A percentile compares a stretch with the other conserved stretches of the same genome.
phyloP scores from a whole-genome alignment of 2,329 filamentous ascomycete genomes.

The Pyricularia pennisetigena region DNA sequence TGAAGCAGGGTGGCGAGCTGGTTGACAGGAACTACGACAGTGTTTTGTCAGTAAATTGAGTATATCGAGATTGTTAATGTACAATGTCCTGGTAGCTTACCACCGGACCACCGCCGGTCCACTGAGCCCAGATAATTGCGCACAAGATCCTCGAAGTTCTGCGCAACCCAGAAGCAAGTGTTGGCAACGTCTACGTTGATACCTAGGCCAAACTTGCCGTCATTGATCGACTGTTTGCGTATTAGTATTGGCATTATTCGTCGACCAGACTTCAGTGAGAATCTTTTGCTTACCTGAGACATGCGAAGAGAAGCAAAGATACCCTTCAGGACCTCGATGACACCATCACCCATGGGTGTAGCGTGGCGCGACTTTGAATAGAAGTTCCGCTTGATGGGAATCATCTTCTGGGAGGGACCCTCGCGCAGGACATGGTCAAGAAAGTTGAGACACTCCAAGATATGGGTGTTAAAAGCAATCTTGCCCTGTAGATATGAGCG shows the following conservation, averaged over 20 bases:
- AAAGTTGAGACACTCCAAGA: conserved; percentile 76
- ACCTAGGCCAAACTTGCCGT: conserved; percentile 51
- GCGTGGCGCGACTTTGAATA: conserved; percentile 48
- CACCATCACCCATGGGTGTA: conserved; percentile 16
- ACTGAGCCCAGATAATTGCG: conserved; percentile 15
- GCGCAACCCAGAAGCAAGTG: conserved; percentile 68
- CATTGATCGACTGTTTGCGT: conserved; percentile 23
- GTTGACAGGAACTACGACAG: conserved; percentile 6
- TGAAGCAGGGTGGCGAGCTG: conserved; percentile 20
- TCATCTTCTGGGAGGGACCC: conserved; percentile 56
- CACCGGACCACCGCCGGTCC: conserved; percentile 14
- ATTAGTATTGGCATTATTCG: conserved; percentile 4
- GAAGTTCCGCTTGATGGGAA: conserved; percentile 73
- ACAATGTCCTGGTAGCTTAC: neutral
- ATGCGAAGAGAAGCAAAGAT: conserved; percentile 80
- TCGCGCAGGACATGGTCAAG: conserved; percentile 83
- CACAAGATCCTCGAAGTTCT: conserved; percentile 27
- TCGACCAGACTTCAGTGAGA: conserved; percentile 13
- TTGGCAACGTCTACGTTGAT: conserved; percentile 91
- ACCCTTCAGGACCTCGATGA: conserved; percentile 47
- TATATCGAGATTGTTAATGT: neutral
- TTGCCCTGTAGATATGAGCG: conserved; percentile 54
- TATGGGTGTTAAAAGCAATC: conserved; percentile 50
- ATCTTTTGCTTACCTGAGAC: conserved; percentile 38
- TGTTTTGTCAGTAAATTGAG: neutral